Evolutionary conservation across 352 stramenopile genomes (phyloP).

Genomic region (Globisporangium viniferum): DNA sequence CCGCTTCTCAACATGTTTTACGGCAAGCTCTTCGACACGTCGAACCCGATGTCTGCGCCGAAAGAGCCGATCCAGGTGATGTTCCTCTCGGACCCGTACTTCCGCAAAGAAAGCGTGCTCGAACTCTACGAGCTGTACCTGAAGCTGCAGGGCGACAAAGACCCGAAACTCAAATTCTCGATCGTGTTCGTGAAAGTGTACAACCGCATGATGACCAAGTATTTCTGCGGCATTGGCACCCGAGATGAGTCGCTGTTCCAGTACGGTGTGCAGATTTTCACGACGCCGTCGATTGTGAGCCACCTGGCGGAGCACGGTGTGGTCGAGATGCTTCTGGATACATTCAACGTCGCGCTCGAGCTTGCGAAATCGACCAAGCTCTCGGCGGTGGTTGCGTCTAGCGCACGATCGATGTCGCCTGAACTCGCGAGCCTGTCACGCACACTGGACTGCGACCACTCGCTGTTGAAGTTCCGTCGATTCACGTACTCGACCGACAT

Average conservation of each 20-base stretch:
- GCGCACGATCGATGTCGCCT: constrained; percentile 19
- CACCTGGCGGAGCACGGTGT: constrained; percentile 57
- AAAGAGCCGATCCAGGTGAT: constrained; percentile 87
- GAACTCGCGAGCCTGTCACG: constrained; percentile 25
- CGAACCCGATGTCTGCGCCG: constrained; percentile 24
- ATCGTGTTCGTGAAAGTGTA: constrained; percentile 85
- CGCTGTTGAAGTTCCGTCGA: constrained; percentile 90
- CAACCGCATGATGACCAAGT: constrained; percentile 83
- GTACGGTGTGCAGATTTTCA: constrained; percentile 94
- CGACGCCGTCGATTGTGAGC: constrained; percentile 86
- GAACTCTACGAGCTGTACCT: constrained; percentile 94
- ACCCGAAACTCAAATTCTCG: constrained; percentile 94
- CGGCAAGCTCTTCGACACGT: constrained; percentile 55
- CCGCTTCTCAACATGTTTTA: constrained; percentile 68
- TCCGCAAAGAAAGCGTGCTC: constrained; percentile 90
- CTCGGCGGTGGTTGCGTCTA: constrained; percentile 23
- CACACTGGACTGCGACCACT: constrained; percentile 89
- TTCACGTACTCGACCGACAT: constrained; percentile 92
- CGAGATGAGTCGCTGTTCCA: constrained; percentile 87
- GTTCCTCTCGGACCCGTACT: constrained; percentile 93
- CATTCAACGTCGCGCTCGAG: constrained; percentile 73
- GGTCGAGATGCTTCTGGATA: constrained; percentile 73
- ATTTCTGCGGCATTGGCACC: constrained; percentile 89
- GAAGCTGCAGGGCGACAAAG: constrained; percentile 91
- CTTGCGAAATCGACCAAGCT: constrained; percentile 51